These are phyloP conservation scores for Ilex paraguariensis DNA, from an alignment of 305 asterid genomes.

Conservation along the genomic window DNA sequence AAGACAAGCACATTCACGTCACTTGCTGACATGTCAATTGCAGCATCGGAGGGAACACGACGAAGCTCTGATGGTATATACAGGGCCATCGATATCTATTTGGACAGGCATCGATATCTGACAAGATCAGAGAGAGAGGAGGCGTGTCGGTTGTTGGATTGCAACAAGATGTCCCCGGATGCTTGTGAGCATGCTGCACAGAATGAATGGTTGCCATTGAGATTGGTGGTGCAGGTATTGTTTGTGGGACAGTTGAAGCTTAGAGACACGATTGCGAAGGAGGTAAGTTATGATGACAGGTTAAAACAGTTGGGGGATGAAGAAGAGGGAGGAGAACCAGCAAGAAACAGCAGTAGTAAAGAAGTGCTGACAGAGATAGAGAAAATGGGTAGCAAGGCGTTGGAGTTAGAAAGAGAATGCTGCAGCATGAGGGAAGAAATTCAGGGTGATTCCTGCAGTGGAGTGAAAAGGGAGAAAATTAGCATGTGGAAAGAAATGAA, in stretches of 20 bases:
- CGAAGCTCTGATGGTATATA: slow-evolving; percentile 50
- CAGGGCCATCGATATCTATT: slow-evolving; percentile 57
- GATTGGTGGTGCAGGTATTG: slow-evolving; percentile 65
- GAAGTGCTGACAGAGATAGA: slow-evolving; percentile 44
- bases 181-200: slow-evolving; percentile 64
- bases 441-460: slow-evolving; percentile 15
- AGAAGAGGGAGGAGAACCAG: slow-evolving; percentile 12
- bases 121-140: slow-evolving; percentile 61
- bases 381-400: slow-evolving; percentile 63
- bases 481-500: slow-evolving; percentile 84
- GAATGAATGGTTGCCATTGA: slow-evolving; percentile 56
- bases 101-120: slow-evolving; percentile 62
- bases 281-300: slow-evolving; percentile 8
- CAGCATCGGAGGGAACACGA: slow-evolving; percentile 36
- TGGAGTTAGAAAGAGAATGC: slow-evolving; percentile 67
- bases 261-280: slow-evolving; percentile 36
- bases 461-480: slow-evolving; percentile 21
- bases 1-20: slow-evolving; percentile 38
- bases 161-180: slow-evolving; percentile 48
- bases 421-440: slow-evolving; percentile 56
- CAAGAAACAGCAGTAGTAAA: slow-evolving; percentile 10
- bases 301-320: slow-evolving; percentile 18
- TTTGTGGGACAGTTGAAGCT: slow-evolving; percentile 56
- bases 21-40: slow-evolving; percentile 48
- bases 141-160: slow-evolving; percentile 52